Percentiles rank a stretch among this genome's conserved stretches.
These are phyloP conservation scores for Leishmania mexicana DNA, from an alignment of 208 protist genomes.

Conservation along the genomic window DNA sequence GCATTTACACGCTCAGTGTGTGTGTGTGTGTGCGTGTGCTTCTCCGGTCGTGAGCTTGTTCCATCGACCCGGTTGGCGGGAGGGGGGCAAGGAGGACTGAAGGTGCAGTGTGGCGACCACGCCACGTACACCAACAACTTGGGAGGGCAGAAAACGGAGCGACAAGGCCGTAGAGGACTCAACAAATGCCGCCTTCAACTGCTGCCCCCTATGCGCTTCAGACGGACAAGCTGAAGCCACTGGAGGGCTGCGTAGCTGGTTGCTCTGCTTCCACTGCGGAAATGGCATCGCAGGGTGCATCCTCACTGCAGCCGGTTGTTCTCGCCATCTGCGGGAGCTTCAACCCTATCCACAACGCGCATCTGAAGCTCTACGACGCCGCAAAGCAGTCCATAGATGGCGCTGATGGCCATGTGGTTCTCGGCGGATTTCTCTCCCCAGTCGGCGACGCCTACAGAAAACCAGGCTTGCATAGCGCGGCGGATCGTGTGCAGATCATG, in stretches of 20 bases:
- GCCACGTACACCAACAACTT: not conserved
- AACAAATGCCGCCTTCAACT: not conserved
- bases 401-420: slow-evolving; percentile 21
- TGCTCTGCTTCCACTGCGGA: not conserved
- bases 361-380: slow-evolving; percentile 63
- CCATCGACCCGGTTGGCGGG: not conserved
- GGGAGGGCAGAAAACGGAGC: not conserved
- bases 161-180: too few relatives aligned
- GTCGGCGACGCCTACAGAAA: slow-evolving; percentile 84
- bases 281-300: not conserved
- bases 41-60: not conserved
- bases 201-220: slow-evolving; percentile 9
- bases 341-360: slow-evolving; percentile 84
- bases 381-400: slow-evolving; percentile 32
- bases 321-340: slow-evolving; percentile 77
- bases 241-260: not conserved
- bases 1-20: not conserved
- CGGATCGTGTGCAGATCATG: slow-evolving; percentile 48
- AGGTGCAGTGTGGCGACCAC: not conserved
- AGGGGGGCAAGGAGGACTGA: not conserved
- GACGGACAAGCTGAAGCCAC: slow-evolving; percentile 42
- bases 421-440: slow-evolving; percentile 84
- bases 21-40: not conserved
- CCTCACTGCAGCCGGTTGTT: slow-evolving; percentile 39
- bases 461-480: slow-evolving; percentile 45